phyloP scores from a whole-genome alignment of 345 rosid genomes.

The Lenwebbia sp. region DNA sequence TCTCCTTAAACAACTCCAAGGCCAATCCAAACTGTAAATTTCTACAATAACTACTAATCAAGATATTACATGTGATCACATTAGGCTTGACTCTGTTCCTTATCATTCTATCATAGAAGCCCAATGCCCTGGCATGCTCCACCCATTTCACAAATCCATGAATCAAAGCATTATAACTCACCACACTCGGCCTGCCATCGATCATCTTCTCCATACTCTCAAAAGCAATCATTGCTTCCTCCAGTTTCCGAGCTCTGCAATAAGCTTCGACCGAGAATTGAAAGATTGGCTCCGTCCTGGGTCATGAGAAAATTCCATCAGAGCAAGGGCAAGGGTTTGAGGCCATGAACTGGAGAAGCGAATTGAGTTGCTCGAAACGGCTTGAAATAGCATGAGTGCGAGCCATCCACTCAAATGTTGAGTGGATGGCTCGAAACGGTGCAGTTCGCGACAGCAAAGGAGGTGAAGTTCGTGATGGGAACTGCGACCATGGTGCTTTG shows the following conservation, averaged over 20 bases:
- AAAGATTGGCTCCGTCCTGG: conserved; percentile 51
- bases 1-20: conserved; percentile 61
- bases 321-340: conserved; percentile 76
- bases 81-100: too few relatives aligned
- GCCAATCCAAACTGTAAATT: conserved; percentile 38
- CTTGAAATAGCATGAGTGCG: conserved; percentile 54
- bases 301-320: conserved; percentile 84
- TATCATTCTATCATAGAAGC: too few relatives aligned
- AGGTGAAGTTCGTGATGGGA: too few relatives aligned
- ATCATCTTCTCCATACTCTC: conserved; percentile 57
- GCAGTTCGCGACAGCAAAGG: too few relatives aligned
- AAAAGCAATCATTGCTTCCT: conserved; percentile 43
- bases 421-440: too few relatives aligned
- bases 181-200: conserved; percentile 69
- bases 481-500: too few relatives aligned
- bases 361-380: too few relatives aligned
- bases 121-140: too few relatives aligned
- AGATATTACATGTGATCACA: too few relatives aligned
- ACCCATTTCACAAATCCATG: too few relatives aligned
- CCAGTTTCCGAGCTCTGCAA: conserved; percentile 49
- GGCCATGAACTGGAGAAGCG: conserved; percentile 40
- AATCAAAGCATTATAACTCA: too few relatives aligned
- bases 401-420: conserved; percentile 71
- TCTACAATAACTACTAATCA: conserved; percentile 62
- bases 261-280: conserved; percentile 36